Conservation (phyloP, 1,284 basidiomycete genomes). For the Caloboletus firmus region DNA sequence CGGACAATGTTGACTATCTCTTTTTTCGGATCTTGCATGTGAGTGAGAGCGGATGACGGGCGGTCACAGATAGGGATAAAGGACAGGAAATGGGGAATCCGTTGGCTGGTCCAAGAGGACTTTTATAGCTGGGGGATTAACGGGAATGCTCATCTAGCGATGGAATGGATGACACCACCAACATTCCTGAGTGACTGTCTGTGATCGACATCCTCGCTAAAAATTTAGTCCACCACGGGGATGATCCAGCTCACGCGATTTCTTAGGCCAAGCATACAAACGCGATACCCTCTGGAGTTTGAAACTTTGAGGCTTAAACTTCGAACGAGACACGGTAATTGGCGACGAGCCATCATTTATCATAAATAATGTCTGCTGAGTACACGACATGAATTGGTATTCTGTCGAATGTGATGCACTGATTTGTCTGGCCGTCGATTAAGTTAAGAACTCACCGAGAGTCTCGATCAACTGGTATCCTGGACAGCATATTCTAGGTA, state of each 20-base stretch:
- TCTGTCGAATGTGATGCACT: background rate
- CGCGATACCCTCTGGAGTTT: background rate
- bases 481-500: background rate
- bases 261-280: background rate
- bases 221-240: background rate
- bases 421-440: background rate
- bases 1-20: constrained; percentile 27
- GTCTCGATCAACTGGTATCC: background rate
- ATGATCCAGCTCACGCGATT: background rate
- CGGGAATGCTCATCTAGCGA: background rate
- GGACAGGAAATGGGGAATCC: background rate
- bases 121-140: constrained; percentile 21
- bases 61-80: background rate
- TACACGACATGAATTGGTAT: constrained; percentile 2
- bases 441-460: background rate
- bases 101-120: background rate
- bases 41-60: background rate
- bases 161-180: background rate
- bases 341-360: too few species aligned
- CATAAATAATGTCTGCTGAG: background rate
- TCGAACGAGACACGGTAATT: background rate
- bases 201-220: constrained; percentile 1
- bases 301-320: background rate
- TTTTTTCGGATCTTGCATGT: constrained; percentile 34
- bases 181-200: constrained; percentile 6